Conservation (phyloP, 1,284 basidiomycete species). For the Ganoderma multipileum region DNA sequence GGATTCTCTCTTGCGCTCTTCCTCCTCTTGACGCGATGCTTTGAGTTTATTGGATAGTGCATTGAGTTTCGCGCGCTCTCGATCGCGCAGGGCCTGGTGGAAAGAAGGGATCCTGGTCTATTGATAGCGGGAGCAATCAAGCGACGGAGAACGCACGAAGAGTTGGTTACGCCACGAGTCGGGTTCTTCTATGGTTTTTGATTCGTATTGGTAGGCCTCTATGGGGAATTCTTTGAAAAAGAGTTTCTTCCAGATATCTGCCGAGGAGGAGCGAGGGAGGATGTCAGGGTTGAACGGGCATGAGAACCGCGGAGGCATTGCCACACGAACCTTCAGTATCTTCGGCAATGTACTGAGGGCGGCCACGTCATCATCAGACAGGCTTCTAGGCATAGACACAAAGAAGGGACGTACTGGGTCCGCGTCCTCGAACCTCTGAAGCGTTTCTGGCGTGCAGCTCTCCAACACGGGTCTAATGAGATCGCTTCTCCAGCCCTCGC, state of each 20-base stretch:
- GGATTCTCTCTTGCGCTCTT: conserved; percentile 73
- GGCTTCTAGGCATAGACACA: background rate
- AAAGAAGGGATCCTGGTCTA: background rate
- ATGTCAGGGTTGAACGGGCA: conserved; percentile 20
- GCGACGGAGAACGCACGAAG: conserved; percentile 56
- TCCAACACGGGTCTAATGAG: conserved; percentile 76
- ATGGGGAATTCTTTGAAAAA: conserved; percentile 66
- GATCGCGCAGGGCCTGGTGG: conserved; percentile 7
- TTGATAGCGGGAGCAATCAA: conserved; percentile 1
- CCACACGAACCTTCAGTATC: conserved; percentile 61
- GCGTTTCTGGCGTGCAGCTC: conserved; percentile 71
- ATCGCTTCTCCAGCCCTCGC: conserved; percentile 61
- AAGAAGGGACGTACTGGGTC: conserved; percentile 62
- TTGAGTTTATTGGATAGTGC: conserved; percentile 65
- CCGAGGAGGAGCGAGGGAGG: conserved; percentile 23
- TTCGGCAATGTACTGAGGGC: conserved; percentile 57
- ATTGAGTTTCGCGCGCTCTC: conserved; percentile 52
- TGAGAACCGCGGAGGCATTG: conserved; percentile 9
- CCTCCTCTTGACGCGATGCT: conserved; percentile 67
- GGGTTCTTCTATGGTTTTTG: conserved; percentile 50
- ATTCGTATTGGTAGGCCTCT: conserved; percentile 52
- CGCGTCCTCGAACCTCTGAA: conserved; percentile 67
- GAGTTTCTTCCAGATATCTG: conserved; percentile 74
- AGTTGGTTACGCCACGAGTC: conserved; percentile 73
- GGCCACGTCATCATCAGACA: conserved; percentile 14